Conservation (phyloP, 441 rosid genomes). For the Geranium incanum region DNA sequence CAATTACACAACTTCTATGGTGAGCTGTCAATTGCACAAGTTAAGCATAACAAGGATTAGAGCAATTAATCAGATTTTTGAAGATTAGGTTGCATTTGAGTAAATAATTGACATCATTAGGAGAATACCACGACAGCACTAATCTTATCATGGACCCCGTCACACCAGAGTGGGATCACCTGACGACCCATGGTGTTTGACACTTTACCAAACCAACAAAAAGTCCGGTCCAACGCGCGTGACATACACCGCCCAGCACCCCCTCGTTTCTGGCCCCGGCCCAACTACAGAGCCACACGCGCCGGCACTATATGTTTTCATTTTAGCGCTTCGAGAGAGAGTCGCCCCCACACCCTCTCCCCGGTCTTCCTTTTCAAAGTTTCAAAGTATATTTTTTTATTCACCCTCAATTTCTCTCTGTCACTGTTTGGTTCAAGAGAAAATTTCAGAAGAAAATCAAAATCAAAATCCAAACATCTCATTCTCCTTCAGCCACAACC, state of each 20-base stretch:
- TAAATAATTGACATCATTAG: too few relatives aligned
- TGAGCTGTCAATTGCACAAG: too few relatives aligned
- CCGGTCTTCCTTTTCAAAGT: conserved; percentile 1
- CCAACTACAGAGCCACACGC: not conserved
- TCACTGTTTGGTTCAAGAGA: not conserved
- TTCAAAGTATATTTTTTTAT: not conserved
- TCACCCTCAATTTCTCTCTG: not conserved
- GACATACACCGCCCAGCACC: not conserved
- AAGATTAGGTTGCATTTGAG: too few relatives aligned
- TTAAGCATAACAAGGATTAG: too few relatives aligned
- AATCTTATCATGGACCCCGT: too few relatives aligned
- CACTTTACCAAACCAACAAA: not conserved
- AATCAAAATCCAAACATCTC: not conserved
- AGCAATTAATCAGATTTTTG: too few relatives aligned
- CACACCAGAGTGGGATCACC: too few relatives aligned
- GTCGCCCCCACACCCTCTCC: not conserved
- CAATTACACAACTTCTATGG: too few relatives aligned
- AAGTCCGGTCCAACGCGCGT: not conserved
- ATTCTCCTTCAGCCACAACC: not conserved
- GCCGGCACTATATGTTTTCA: not conserved
- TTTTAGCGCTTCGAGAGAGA: not conserved
- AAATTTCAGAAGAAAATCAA: not conserved
- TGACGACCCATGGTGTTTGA: not conserved
- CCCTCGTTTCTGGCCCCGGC: not conserved
- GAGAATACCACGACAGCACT: too few relatives aligned